Evolutionary conservation across 306 rosid genomes (phyloP), one percentile per base, ranked within the genome.

Genomic region (Prosopis cineraria): DNA sequence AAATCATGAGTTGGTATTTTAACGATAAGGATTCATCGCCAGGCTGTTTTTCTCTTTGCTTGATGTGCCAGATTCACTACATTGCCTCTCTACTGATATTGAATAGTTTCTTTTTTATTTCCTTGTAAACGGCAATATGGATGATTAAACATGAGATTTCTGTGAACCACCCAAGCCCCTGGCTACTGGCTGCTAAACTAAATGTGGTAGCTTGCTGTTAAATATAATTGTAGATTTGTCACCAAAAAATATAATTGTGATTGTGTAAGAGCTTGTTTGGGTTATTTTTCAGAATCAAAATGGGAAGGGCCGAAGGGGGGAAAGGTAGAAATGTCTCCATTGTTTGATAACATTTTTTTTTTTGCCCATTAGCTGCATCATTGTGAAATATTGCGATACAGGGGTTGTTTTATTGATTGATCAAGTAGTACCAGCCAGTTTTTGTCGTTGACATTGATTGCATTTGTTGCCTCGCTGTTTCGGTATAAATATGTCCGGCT

Each of bases 151-250:
- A n/a, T n/a, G n/a, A n/a, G n/a, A n/a, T n/a, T n/a, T n/a, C n/a
- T n/a, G n/a, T n/a, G n/a, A n/a, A n/a, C n/a, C n/a, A n/a, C n/a
- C n/a, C n/a, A n/a, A n/a, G n/a, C 27, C 19, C 19, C 33, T 3
- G 3, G 16, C 64, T 31, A 13, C 7, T 25, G 6, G 34, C 34
- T 10, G 10, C 12, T 7, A 53, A 53, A 8, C 69, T 64, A 8
- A 27, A 9, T 65, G n/a, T 65, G n/a, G 47, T 65, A 24, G 70
- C 70, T 19, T 34, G 70, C 47, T 65, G 70, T 36, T 37, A 37
- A 65, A 37, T 19, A 36, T 34, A 19, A 24, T 39, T 64, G 22
- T 64, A 4, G 17, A n/a, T n/a, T n/a, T n/a, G n/a, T n/a, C n/a
- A n/a, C n/a, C n/a, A n/a, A n/a, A n/a, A n/a, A n/a, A n/a, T n/a